Base-by-base conservation (phyloP, 2,329 filamentous ascomycete species). In the Ophiostoma perfectum region DNA sequence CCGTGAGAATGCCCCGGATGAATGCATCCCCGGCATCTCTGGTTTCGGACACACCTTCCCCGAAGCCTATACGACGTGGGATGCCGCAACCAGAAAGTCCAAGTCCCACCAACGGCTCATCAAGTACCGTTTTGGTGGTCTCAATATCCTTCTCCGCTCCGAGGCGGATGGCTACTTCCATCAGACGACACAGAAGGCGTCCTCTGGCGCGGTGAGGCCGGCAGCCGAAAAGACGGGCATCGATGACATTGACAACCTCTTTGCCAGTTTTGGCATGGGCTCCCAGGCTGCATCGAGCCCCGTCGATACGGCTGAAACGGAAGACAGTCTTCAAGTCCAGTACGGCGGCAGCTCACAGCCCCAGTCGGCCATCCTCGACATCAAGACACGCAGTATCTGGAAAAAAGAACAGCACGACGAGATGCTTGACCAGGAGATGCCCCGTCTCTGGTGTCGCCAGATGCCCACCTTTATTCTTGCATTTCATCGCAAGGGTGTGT, bases 1-100 rank as follows among this genome's bases (percentile, higher is more conserved):
- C 0, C 81, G 84, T 36, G 87, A 89, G 72, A 86, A 85, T 62
- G 82, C 83, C 0, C 86, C 88, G 0, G 82, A 75, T 0, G 85
- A 89, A 71, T 74, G 80, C 0, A 86, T 91, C 5, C 72, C 77
- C 0, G 80, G 80, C n/a, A 77, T 91, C 0, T 72, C 72, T 16
- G 89, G 89, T 0, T 90, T 81, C 72, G 88, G 88, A 0, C 88
- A 91, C 72, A 82, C 85, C 0, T 91, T 92, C 71, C 86, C 86
- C 0, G 86, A 90, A 64, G 80, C 80, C 0, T 88, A 90, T 73
- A 91, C 89, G 0, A 85, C 80, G 0, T 91, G 88, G 88, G 82
- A 84, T 9, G 11, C 72, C 0, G 80, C 80, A 0, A 82, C 86
- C 0, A 80, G 79, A 63, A 79, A 80, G 0, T 90, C 88, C 0